phyloP scores from a whole-genome alignment of 1,284 basidiomycete species.

The Athelia psychrophila region DNA sequence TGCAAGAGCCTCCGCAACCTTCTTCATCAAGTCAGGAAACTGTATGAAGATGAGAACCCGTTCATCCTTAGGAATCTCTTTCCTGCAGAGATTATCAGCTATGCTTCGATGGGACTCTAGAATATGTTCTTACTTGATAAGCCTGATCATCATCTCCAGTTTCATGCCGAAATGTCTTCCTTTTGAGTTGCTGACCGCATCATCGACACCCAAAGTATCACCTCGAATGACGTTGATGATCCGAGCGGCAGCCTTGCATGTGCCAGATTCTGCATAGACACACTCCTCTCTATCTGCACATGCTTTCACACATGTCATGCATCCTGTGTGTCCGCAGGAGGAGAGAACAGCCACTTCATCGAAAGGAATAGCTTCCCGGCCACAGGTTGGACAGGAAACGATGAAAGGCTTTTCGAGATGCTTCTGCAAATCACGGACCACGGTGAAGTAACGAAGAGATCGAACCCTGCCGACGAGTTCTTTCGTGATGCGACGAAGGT shows the following conservation, averaged over 20 bases:
- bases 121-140: slow-evolving; percentile 65
- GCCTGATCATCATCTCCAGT: slow-evolving; percentile 77
- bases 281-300: slow-evolving; percentile 81
- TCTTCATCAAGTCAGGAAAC: slow-evolving; percentile 89
- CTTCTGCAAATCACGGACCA: slow-evolving; percentile 85
- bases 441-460: slow-evolving; percentile 87
- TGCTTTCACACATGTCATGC: slow-evolving; percentile 66
- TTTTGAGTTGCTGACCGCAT: slow-evolving; percentile 63
- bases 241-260: slow-evolving; percentile 73
- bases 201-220: slow-evolving; percentile 81
- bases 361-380: slow-evolving; percentile 51
- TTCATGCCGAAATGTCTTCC: slow-evolving; percentile 89
- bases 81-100: slow-evolving; percentile 37
- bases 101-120: not conserved
- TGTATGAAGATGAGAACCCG: slow-evolving; percentile 91
- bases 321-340: slow-evolving; percentile 88
- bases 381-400: slow-evolving; percentile 64
- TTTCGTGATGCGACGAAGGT: slow-evolving; percentile 79
- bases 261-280: slow-evolving; percentile 63
- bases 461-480: slow-evolving; percentile 87
- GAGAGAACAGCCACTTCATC: slow-evolving; percentile 81
- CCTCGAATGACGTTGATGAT: slow-evolving; percentile 82
- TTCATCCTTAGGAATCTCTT: slow-evolving; percentile 69
- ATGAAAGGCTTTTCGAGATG: slow-evolving; percentile 55
- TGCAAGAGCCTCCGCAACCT: slow-evolving; percentile 80